A percentile compares a stretch with the other conserved stretches of the same genome.
These are phyloP conservation scores for Exophiala spinifera DNA, from an alignment of 2,329 filamentous ascomycete genomes.

Conservation along the genomic window DNA sequence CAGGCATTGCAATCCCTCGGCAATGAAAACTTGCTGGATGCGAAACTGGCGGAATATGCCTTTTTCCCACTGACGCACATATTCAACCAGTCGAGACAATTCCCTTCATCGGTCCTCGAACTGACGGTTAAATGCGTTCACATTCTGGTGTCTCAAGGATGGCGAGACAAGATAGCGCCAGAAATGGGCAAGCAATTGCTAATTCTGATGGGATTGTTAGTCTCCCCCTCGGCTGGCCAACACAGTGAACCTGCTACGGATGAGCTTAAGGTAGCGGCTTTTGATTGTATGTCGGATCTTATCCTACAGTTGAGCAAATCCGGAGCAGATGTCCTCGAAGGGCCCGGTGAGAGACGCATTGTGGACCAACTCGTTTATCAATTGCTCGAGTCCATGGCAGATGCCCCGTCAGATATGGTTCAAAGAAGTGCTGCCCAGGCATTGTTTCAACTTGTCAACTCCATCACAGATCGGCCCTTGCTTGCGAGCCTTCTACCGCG, in stretches of 20 bases:
- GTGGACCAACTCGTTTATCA: constrained; percentile 80
- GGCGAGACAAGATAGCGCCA: constrained; percentile 68
- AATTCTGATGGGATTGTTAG: constrained; percentile 76
- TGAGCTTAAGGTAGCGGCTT: constrained; percentile 70
- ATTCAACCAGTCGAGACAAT: constrained; percentile 69
- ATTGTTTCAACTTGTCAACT: constrained; percentile 59
- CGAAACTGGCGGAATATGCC: constrained; percentile 85
- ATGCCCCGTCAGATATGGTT: constrained; percentile 63
- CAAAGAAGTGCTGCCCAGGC: constrained; percentile 68
- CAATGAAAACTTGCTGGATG: constrained; percentile 57
- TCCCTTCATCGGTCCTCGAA: constrained; percentile 69
- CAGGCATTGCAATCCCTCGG: constrained; percentile 39
- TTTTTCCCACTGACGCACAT: constrained; percentile 92
- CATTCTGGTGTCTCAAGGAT: constrained; percentile 72
- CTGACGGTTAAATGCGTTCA: constrained; percentile 71
- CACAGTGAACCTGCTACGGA: constrained; percentile 51
- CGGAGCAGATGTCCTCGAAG: constrained; percentile 44
- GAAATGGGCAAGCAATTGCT: constrained; percentile 79
- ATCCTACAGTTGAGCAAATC: constrained; percentile 51
- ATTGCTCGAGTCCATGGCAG: constrained; percentile 68
- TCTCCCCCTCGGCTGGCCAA: constrained; percentile 67
- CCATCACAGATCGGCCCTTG: constrained; percentile 68
- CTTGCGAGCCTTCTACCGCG: constrained; percentile 85
- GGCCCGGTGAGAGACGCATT: constrained; percentile 64
- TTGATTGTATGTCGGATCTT: constrained; percentile 66